Conservation (phyloP, 768 basidiomycete genomes). For the Lactifluus rugatus region DNA sequence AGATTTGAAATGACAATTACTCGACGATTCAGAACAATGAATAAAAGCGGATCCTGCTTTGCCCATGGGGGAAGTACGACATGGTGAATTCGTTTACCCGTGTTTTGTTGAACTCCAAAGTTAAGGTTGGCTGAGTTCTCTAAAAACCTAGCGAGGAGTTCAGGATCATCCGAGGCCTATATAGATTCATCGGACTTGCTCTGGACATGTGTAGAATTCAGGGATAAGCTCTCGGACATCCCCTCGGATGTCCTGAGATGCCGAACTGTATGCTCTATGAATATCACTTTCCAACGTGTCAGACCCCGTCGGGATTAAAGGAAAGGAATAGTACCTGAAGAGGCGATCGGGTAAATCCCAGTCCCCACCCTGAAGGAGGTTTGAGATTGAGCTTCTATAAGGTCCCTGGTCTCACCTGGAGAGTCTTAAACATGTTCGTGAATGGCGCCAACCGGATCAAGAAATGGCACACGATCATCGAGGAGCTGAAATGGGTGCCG, state of each 20-base stretch:
- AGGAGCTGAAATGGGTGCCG: conserved; percentile 92
- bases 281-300: conserved; percentile 44
- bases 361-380: conserved; percentile 62
- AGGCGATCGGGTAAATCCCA: conserved; percentile 89
- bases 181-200: conserved; percentile 36
- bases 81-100: conserved; percentile 72
- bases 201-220: conserved; percentile 78
- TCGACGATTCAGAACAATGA: conserved; percentile 66
- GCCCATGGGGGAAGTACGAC: conserved; percentile 92
- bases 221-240: conserved; percentile 93
- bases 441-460: conserved; percentile 84
- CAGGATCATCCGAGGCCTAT: background rate
- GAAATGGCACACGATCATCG: conserved; percentile 96
- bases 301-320: conserved; percentile 12
- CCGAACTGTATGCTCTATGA: conserved; percentile 73
- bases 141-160: conserved; percentile 49
- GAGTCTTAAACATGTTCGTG: conserved; percentile 90
- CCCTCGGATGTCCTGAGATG: conserved; percentile 75
- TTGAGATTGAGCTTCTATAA: background rate
- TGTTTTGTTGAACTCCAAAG: conserved; percentile 64
- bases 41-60: conserved; percentile 69
- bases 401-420: conserved; percentile 38
- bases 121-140: conserved; percentile 73
- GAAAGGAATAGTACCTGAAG: conserved; percentile 42
- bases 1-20: background rate